Percentiles rank a stretch among this genome's conserved stretches.
Conservation (phyloP, 2,329 filamentous ascomycete genomes). For the Paradendryphiella salina region DNA sequence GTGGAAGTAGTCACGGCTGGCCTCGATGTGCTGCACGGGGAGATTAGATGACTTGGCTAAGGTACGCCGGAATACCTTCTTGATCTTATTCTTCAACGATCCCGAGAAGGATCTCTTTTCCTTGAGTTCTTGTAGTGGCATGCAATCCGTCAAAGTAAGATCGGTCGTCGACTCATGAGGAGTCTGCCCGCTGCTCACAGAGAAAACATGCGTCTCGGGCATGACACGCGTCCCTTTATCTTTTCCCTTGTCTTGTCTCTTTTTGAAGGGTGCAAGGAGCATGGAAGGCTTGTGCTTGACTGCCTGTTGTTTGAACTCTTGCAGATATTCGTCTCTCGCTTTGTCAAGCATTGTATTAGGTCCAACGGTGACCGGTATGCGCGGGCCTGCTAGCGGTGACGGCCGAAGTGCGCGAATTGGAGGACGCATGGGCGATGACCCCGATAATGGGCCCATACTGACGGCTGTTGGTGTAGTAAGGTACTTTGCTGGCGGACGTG, state of each 20-base stretch:
- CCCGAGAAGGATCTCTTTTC: slow-evolving; percentile 66
- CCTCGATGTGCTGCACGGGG: slow-evolving; percentile 59
- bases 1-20: slow-evolving; percentile 48
- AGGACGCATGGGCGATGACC: not conserved
- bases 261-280: slow-evolving; percentile 51
- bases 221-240: slow-evolving; percentile 20
- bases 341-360: slow-evolving; percentile 34
- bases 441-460: slow-evolving; percentile 10
- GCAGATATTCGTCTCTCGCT: slow-evolving; percentile 48
- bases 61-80: slow-evolving; percentile 57
- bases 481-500: slow-evolving; percentile 40
- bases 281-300: slow-evolving; percentile 51
- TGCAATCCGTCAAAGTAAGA: slow-evolving; percentile 24
- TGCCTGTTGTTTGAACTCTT: slow-evolving; percentile 48
- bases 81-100: slow-evolving; percentile 64
- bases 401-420: slow-evolving; percentile 14
- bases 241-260: slow-evolving; percentile 42
- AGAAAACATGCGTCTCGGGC: slow-evolving; percentile 24
- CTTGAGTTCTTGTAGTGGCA: slow-evolving; percentile 49
- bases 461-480: slow-evolving; percentile 30
- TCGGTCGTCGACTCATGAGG: slow-evolving; percentile 14
- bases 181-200: slow-evolving; percentile 13
- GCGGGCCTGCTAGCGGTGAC: slow-evolving; percentile 29
- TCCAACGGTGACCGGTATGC: slow-evolving; percentile 32
- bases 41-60: slow-evolving; percentile 41